These are phyloP conservation scores for Metschnikowia cubensis DNA, from an alignment of 805 yeast genomes.

Conservation along the genomic window DNA sequence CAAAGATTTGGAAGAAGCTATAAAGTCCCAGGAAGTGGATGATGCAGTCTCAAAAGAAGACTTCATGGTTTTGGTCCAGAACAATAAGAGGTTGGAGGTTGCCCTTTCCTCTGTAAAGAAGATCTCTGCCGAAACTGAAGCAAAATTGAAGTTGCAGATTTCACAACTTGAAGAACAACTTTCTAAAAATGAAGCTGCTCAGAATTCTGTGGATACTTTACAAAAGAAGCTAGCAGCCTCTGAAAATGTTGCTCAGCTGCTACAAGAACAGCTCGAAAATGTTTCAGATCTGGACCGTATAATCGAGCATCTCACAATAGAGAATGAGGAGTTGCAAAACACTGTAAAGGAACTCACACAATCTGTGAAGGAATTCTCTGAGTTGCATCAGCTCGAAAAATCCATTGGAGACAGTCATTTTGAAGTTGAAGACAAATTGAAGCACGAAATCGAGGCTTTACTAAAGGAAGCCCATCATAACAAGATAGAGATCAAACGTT, in stretches of 20 bases:
- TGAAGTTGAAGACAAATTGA: constrained; percentile 31
- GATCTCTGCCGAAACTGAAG: constrained; percentile 21
- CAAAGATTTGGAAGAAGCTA: constrained; percentile 34
- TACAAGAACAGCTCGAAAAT: constrained; percentile 32
- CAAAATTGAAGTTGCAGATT: background rate
- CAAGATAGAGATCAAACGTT: background rate
- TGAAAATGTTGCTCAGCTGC: constrained; percentile 21
- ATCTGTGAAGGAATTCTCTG: constrained; percentile 45
- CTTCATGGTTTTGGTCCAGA: constrained; percentile 21
- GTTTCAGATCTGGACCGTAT: constrained; percentile 33
- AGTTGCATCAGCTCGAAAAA: constrained; percentile 46
- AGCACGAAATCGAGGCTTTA: constrained; percentile 2
- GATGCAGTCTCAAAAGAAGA: constrained; percentile 17
- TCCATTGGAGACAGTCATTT: constrained; percentile 46
- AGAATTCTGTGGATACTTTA: constrained; percentile 2
- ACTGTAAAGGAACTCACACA: constrained; percentile 30
- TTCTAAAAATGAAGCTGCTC: background rate
- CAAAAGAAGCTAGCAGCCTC: constrained; percentile 18
- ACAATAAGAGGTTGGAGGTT: constrained; percentile 39
- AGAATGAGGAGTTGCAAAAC: constrained; percentile 33
- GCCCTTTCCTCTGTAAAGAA: constrained; percentile 35
- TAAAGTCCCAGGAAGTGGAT: constrained; percentile 17
- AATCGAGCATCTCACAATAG: constrained; percentile 31
- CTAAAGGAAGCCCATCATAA: background rate
- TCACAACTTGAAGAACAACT: constrained; percentile 2